Conservation (phyloP, 106 monocot genomes). For the Dioscorea alata region DNA sequence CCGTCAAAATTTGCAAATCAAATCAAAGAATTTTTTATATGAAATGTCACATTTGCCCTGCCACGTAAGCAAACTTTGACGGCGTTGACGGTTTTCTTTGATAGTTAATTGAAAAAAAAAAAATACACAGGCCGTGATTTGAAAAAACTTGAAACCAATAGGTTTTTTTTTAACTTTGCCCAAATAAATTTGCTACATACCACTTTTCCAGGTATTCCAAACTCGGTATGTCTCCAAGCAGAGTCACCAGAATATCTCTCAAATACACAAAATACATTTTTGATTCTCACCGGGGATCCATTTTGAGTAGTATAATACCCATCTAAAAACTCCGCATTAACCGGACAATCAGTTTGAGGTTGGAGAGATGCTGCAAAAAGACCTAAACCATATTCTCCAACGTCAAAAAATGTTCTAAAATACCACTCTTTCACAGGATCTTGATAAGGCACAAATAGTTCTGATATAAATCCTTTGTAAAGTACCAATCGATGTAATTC, state of each 20-base stretch:
- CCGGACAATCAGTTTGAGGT: slow-evolving; percentile 52
- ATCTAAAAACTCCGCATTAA: slow-evolving; percentile 53
- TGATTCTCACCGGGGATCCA: slow-evolving; percentile 29
- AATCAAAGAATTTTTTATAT: too few relatives aligned
- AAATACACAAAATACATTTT: slow-evolving; percentile 54
- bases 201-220: slow-evolving; percentile 26
- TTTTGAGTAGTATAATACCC: slow-evolving; percentile 32
- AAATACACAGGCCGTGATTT: too few relatives aligned
- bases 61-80: too few relatives aligned
- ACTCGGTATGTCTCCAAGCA: slow-evolving; percentile 64
- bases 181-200: too few relatives aligned
- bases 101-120: too few relatives aligned
- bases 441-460: slow-evolving; percentile 83
- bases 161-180: too few relatives aligned
- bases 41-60: too few relatives aligned
- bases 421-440: slow-evolving; percentile 78
- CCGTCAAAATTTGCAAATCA: too few relatives aligned
- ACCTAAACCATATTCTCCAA: slow-evolving; percentile 68
- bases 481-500: slow-evolving; percentile 32
- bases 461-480: slow-evolving; percentile 60
- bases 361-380: slow-evolving; percentile 26
- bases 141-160: too few relatives aligned
- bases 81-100: too few relatives aligned
- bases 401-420: slow-evolving; percentile 59
- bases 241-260: slow-evolving; percentile 57